Base-by-base conservation (phyloP, 176 grass and related monocot species). In the Poa annua region DNA sequence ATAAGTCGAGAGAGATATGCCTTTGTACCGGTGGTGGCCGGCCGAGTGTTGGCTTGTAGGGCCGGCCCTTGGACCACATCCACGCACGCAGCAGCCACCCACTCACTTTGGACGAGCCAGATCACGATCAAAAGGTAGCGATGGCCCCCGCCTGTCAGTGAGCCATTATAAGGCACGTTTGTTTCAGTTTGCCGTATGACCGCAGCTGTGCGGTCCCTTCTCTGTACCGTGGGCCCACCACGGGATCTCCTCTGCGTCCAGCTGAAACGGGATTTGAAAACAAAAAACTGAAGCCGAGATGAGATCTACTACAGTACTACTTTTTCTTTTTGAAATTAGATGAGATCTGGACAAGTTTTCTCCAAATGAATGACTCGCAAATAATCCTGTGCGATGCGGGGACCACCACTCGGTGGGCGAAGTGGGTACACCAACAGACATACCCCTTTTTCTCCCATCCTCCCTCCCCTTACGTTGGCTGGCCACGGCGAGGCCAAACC, bases 361-460 rank as follows among this genome's bases (percentile, higher is more conserved):
- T 12, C 44, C 44, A 12, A 11, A 47, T 4, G 10, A 47, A 47
- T 12, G 11, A 14, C 11, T 14, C 47, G 47, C 48, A 50, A 14
- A 50, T 15, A 50, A 64, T 64, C 51, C 13, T 0, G 10, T 5
- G 77, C 33, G 25, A 6, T 5, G 77, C 33, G 25, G 70, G 86
- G 9, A 32, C 86, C 81, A 52, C 51, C 11, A 0, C 29, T 3
- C 7, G 0, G 66, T 77, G 64, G 35, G 73, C 7, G 64, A 81
- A 65, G 88, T 83, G 74, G 88, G 64, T 83, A 66, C 57, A 86
- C 84, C 84, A 85, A 15, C 63, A 41, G 24, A 20, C 61, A 49
- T 32, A 12, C 7, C 50, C 3, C 22, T 25, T 38, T 53, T 24
- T 65, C 77, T 32, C 45, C 45, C 4, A 17, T 29, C 20, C 19